These are phyloP conservation scores for Austroboletus olivaceoglutinosus DNA, from an alignment of 1,284 basidiomycete genomes.

Conservation along the genomic window DNA sequence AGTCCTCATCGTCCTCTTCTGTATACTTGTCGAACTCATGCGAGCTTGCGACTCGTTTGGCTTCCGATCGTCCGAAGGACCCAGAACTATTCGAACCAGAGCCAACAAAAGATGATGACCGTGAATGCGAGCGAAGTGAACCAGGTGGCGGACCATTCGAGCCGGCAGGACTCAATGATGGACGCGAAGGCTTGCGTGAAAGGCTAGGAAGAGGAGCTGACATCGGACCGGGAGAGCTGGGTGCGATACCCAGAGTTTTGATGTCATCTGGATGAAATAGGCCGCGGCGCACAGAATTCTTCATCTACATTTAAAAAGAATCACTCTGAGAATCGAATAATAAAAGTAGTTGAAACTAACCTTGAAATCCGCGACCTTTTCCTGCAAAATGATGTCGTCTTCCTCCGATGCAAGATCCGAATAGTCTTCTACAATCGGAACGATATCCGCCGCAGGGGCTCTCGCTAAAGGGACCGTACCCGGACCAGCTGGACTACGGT, in stretches of 20 bases:
- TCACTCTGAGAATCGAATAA: background rate
- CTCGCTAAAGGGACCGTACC: conserved; percentile 54
- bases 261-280: conserved; percentile 89
- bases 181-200: conserved; percentile 46
- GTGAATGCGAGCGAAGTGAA: conserved; percentile 39
- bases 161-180: conserved; percentile 41
- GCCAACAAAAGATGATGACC: conserved; percentile 59
- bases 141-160: conserved; percentile 29
- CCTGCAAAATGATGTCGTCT: conserved; percentile 67
- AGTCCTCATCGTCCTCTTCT: conserved; percentile 84
- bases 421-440: conserved; percentile 82
- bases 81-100: conserved; percentile 39
- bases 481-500: conserved; percentile 57
- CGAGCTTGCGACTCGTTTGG: conserved; percentile 49
- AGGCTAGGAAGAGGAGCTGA: conserved; percentile 62
- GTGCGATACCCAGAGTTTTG: conserved; percentile 59
- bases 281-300: conserved; percentile 66
- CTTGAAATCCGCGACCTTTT: conserved; percentile 81
- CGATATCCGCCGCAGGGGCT: conserved; percentile 57
- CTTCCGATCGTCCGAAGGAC: conserved; percentile 65
- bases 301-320: conserved; percentile 46
- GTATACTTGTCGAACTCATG: conserved; percentile 79
- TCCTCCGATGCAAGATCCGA: conserved; percentile 80
- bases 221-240: conserved; percentile 51
- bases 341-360: conserved; percentile 36